These are phyloP conservation scores for Lactarius deliciosus DNA, from an alignment of 768 basidiomycete species.

Conservation along the genomic window DNA sequence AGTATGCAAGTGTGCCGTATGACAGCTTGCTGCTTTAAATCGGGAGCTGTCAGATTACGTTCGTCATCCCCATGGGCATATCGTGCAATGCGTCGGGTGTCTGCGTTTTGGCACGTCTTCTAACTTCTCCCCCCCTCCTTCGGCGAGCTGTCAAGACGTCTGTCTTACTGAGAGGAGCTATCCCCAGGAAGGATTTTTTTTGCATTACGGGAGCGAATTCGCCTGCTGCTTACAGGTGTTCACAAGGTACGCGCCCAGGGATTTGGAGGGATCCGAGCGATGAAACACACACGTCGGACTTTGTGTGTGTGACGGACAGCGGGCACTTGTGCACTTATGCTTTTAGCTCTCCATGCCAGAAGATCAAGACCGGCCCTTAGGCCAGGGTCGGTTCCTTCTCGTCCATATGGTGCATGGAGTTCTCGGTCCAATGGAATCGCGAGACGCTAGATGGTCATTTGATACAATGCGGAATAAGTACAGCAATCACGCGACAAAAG, in stretches of 20 bases:
- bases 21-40: slow-evolving; percentile 4
- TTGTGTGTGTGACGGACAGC: not conserved
- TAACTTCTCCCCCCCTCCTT: not conserved
- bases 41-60: slow-evolving; percentile 5
- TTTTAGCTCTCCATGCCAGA: not conserved
- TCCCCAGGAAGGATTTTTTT: not conserved
- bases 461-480: slow-evolving; percentile 38
- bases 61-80: slow-evolving; percentile 4
- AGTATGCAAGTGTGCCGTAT: not conserved
- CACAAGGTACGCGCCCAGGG: slow-evolving; percentile 2
- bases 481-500: slow-evolving; percentile 32
- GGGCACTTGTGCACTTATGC: not conserved
- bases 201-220: not conserved
- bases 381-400: not conserved
- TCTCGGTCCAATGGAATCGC: slow-evolving; percentile 4
- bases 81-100: not conserved
- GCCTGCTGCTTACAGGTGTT: not conserved
- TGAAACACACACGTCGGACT: slow-evolving; percentile 2
- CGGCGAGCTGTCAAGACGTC: not conserved
- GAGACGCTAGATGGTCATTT: slow-evolving; percentile 11
- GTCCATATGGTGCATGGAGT: not conserved
- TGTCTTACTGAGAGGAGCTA: not conserved
- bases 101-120: not conserved
- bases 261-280: not conserved
- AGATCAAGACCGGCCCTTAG: not conserved